Evolutionary conservation across 2,329 filamentous ascomycete genomes (phyloP).

Genomic region (Didymella pinodella): DNA sequence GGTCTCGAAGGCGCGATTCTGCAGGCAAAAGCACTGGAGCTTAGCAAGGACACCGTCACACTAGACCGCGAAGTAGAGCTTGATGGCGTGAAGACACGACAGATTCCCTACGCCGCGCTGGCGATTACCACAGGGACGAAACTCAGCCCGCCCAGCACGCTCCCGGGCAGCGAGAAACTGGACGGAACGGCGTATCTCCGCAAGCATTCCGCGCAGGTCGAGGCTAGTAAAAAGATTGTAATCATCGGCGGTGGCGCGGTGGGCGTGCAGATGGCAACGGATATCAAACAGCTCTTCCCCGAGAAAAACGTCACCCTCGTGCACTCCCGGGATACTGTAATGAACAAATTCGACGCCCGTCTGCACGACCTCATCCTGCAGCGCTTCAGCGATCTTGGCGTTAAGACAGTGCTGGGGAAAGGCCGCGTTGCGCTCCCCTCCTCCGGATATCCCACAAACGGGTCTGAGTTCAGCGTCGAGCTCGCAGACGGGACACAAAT

Average conservation of each 20-base stretch:
- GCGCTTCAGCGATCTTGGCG: conserved; percentile 60
- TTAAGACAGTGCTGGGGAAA: conserved; percentile 51
- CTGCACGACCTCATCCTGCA: conserved; percentile 55
- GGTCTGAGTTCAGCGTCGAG: conserved; percentile 7
- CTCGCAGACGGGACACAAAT: conserved; percentile 5
- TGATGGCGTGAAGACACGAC: conserved; percentile 54
- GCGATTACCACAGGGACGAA: conserved; percentile 66
- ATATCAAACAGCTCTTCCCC: conserved; percentile 65
- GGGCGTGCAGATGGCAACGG: conserved; percentile 67
- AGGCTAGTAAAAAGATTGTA: conserved; percentile 55
- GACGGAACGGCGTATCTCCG: conserved; percentile 33
- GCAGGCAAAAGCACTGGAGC: conserved; percentile 52
- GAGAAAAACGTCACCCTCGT: conserved; percentile 65
- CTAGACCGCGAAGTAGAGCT: conserved; percentile 43
- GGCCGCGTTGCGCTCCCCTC: conserved; percentile 1
- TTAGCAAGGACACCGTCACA: conserved; percentile 52
- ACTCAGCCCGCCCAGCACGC: conserved; percentile 27
- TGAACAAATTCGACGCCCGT: conserved; percentile 57
- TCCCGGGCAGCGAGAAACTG: conserved; percentile 17
- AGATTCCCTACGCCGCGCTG: conserved; percentile 59
- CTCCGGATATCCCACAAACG: conserved; percentile 3
- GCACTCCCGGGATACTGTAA: conserved; percentile 63
- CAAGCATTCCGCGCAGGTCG: conserved; percentile 62
- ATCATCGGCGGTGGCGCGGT: conserved; percentile 66
- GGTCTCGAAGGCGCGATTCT: conserved; percentile 31